These are phyloP conservation scores for Sophora flavescens DNA, from an alignment of 306 rosid genomes.

Conservation along the genomic window DNA sequence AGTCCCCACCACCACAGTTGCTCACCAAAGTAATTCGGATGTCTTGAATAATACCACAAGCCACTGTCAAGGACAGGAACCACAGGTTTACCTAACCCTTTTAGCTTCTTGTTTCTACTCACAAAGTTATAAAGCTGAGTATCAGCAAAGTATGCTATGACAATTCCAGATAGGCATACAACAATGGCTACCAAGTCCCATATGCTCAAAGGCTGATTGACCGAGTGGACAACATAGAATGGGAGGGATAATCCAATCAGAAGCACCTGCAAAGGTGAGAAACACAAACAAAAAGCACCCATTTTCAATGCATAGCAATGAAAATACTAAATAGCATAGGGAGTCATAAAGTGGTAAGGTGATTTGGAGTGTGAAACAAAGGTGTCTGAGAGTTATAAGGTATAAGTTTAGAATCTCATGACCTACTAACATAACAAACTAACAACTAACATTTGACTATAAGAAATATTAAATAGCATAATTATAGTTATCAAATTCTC, in stretches of 20 bases:
- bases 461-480: too few relatives aligned
- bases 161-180: constrained; percentile 63
- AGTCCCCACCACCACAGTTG: constrained; percentile 99
- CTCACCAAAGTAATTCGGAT: constrained; percentile 95
- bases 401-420: too few relatives aligned
- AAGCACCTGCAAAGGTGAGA: constrained; percentile 60
- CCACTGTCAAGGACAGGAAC: constrained; percentile 66
- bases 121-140: constrained; percentile 78
- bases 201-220: constrained; percentile 57
- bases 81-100: constrained; percentile 51
- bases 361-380: too few relatives aligned
- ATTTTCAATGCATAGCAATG: constrained; percentile 1
- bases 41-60: constrained; percentile 79
- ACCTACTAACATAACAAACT: too few relatives aligned
- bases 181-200: constrained; percentile 70
- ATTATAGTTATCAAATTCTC: too few relatives aligned
- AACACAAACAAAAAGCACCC: constrained; percentile 7
- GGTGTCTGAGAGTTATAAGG: too few relatives aligned
- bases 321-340: not conserved
- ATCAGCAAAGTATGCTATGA: constrained; percentile 74
- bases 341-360: too few relatives aligned
- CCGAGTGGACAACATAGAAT: constrained; percentile 65
- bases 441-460: too few relatives aligned
- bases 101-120: constrained; percentile 58
- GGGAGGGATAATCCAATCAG: constrained; percentile 80